Conservation (phyloP, 2,329 filamentous ascomycete species). For the Didymella exigua region DNA sequence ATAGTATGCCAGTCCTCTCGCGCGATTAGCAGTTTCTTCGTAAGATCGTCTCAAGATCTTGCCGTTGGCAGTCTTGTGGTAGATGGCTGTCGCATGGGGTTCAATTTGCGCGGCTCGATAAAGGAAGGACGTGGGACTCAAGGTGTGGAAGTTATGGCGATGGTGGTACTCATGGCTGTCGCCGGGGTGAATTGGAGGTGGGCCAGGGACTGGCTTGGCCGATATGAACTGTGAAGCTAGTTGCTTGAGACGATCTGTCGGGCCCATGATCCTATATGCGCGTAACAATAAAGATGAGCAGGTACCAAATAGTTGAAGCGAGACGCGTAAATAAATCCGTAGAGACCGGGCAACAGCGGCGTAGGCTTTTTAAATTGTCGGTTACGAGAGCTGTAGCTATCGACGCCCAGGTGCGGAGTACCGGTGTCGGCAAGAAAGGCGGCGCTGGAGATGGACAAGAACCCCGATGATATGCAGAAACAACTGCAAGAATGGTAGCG, state of each 20-base stretch:
- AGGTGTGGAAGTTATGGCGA: slow-evolving; percentile 70
- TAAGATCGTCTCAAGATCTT: slow-evolving; percentile 78
- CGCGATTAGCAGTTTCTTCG: slow-evolving; percentile 80
- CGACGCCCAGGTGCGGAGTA: slow-evolving; percentile 26
- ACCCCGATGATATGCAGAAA: not conserved
- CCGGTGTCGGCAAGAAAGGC: slow-evolving; percentile 5
- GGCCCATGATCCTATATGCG: slow-evolving; percentile 12
- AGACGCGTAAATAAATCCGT: not conserved
- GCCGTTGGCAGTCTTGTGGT: slow-evolving; percentile 81
- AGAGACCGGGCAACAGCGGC: not conserved
- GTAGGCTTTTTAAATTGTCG: slow-evolving; percentile 13
- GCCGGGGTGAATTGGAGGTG: slow-evolving; percentile 46
- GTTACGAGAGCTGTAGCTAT: slow-evolving; percentile 12
- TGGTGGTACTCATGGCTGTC: slow-evolving; percentile 51
- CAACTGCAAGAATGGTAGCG: not conserved
- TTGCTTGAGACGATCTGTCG: slow-evolving; percentile 42
- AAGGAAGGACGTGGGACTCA: slow-evolving; percentile 87
- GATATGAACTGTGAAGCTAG: slow-evolving; percentile 47
- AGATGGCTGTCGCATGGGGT: slow-evolving; percentile 78
- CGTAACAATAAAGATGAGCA: not conserved
- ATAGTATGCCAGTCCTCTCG: slow-evolving; percentile 86
- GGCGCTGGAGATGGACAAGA: slow-evolving; percentile 5
- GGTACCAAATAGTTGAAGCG: not conserved
- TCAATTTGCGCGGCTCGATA: slow-evolving; percentile 87
- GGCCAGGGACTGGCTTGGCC: slow-evolving; percentile 35